These are phyloP conservation scores for Suillus subaureus DNA, from an alignment of 768 basidiomycete species.

Conservation along the genomic window DNA sequence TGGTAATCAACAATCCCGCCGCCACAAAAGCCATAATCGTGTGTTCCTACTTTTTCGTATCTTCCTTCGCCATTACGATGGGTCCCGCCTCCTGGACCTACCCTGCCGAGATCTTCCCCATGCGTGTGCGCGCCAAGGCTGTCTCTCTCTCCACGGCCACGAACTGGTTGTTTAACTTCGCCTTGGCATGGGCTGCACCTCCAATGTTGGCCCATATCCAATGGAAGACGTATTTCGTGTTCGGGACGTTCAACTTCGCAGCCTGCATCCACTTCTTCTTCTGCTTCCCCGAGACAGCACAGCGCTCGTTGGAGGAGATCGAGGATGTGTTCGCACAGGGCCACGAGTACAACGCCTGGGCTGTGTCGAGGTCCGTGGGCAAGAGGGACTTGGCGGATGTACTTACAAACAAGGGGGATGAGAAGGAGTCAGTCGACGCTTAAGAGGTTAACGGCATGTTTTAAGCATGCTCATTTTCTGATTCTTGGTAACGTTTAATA, in stretches of 20 bases:
- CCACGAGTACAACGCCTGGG: slow-evolving; percentile 73
- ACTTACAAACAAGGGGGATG: slow-evolving; percentile 21
- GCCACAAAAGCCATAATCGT: slow-evolving; percentile 75
- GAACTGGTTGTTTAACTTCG: slow-evolving; percentile 75
- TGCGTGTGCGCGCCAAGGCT: slow-evolving; percentile 67
- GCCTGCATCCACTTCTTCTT: slow-evolving; percentile 73
- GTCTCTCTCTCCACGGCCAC: slow-evolving; percentile 44
- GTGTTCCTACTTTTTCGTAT: slow-evolving; percentile 77
- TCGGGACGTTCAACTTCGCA: slow-evolving; percentile 75
- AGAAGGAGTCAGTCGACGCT: not conserved
- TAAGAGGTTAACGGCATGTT: not conserved
- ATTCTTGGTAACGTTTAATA: not conserved
- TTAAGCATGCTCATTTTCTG: not conserved
- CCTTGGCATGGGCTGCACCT: slow-evolving; percentile 75
- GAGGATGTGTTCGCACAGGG: slow-evolving; percentile 77
- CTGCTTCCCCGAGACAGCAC: slow-evolving; percentile 80
- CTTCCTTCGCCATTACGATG: slow-evolving; percentile 72
- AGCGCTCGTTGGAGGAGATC: slow-evolving; percentile 74
- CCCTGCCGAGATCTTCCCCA: slow-evolving; percentile 70
- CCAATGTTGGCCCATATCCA: slow-evolving; percentile 68
- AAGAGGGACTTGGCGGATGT: slow-evolving; percentile 62
- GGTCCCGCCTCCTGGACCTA: slow-evolving; percentile 81
- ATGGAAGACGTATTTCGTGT: slow-evolving; percentile 79
- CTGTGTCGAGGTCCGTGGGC: slow-evolving; percentile 60
- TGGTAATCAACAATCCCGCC: slow-evolving; percentile 54